These are phyloP conservation scores for Fusarium sp. DNA, from an alignment of 2,329 filamentous ascomycete species.

Conservation along the genomic window DNA sequence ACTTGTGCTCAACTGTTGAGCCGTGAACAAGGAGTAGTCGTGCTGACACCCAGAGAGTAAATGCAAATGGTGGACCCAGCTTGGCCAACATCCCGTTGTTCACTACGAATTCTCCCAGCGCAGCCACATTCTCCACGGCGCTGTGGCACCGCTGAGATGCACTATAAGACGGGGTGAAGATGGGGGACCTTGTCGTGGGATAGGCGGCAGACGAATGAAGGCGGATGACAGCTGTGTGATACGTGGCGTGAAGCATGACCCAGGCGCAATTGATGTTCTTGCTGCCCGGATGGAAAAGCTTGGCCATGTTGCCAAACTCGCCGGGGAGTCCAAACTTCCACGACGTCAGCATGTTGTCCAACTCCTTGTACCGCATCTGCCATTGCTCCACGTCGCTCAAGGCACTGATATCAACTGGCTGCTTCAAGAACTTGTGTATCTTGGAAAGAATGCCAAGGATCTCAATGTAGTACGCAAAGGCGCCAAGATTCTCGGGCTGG, in stretches of 20 bases:
- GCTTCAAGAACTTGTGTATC: constrained; percentile 89
- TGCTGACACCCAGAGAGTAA: constrained; percentile 92
- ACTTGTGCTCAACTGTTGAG: constrained; percentile 86
- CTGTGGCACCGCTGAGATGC: constrained; percentile 85
- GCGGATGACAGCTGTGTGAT: constrained; percentile 89
- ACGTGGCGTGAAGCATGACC: constrained; percentile 92
- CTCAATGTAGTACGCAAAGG: constrained; percentile 92
- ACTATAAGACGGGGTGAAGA: constrained; percentile 89
- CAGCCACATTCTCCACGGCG: constrained; percentile 85
- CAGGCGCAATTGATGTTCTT: constrained; percentile 83
- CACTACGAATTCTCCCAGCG: constrained; percentile 82
- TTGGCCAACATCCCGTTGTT: constrained; percentile 80
- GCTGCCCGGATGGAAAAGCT: constrained; percentile 77
- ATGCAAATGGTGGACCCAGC: constrained; percentile 90
- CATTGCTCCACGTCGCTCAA: constrained; percentile 88
- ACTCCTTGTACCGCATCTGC: constrained; percentile 87
- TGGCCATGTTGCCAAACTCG: constrained; percentile 87
- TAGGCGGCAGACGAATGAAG: constrained; percentile 94
- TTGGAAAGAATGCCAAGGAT: constrained; percentile 87
- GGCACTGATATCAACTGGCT: constrained; percentile 88
- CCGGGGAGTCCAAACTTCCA: constrained; percentile 88
- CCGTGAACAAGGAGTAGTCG: constrained; percentile 89
- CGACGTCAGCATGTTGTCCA: constrained; percentile 81
- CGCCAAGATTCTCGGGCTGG: constrained; percentile 83
- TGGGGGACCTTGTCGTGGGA: constrained; percentile 86